Evolutionary conservation across 2,329 filamentous ascomycete genomes (phyloP).

Genomic region (Ceratocystis cubensis): DNA sequence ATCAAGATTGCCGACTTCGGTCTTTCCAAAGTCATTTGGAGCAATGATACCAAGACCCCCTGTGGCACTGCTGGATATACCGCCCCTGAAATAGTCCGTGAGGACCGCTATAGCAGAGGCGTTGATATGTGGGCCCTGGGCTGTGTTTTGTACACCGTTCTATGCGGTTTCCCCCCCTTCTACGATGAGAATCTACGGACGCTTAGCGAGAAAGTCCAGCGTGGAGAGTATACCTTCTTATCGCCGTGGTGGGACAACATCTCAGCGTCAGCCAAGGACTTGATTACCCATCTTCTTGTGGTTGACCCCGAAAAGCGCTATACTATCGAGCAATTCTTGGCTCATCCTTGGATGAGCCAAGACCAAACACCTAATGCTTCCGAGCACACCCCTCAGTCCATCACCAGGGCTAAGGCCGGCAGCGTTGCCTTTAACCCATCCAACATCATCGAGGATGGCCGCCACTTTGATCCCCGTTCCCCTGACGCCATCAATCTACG

Average conservation of each 20-base stretch:
- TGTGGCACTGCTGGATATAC: slow-evolving; percentile 98
- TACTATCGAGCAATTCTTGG: slow-evolving; percentile 81
- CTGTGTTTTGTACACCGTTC: slow-evolving; percentile 89
- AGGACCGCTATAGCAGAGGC: slow-evolving; percentile 95
- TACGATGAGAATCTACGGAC: slow-evolving; percentile 97
- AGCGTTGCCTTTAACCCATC: slow-evolving; percentile 43
- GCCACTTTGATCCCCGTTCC: slow-evolving; percentile 82
- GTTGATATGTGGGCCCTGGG: slow-evolving; percentile 99
- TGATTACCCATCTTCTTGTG: slow-evolving; percentile 84
- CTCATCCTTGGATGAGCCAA: slow-evolving; percentile 79
- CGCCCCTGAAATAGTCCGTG: slow-evolving; percentile 95
- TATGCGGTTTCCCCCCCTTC: slow-evolving; percentile 96
- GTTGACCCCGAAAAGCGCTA: slow-evolving; percentile 93
- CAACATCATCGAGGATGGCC: slow-evolving; percentile 45
- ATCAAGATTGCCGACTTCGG: slow-evolving; percentile 99
- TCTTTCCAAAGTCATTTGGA: slow-evolving; percentile 95
- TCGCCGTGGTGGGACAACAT: slow-evolving; percentile 99
- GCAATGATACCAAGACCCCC: slow-evolving; percentile 96
- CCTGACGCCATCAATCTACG: slow-evolving; percentile 89
- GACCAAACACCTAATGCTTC: slow-evolving; percentile 36
- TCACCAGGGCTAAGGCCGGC: slow-evolving; percentile 23
- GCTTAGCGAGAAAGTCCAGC: slow-evolving; percentile 92
- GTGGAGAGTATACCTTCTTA: slow-evolving; percentile 92
- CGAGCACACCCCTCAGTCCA: slow-evolving; percentile 30
- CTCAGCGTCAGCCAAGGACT: slow-evolving; percentile 82